These are phyloP conservation scores for Penicillium lagena DNA, from an alignment of 495 filamentous ascomycete genomes.

Conservation along the genomic window DNA sequence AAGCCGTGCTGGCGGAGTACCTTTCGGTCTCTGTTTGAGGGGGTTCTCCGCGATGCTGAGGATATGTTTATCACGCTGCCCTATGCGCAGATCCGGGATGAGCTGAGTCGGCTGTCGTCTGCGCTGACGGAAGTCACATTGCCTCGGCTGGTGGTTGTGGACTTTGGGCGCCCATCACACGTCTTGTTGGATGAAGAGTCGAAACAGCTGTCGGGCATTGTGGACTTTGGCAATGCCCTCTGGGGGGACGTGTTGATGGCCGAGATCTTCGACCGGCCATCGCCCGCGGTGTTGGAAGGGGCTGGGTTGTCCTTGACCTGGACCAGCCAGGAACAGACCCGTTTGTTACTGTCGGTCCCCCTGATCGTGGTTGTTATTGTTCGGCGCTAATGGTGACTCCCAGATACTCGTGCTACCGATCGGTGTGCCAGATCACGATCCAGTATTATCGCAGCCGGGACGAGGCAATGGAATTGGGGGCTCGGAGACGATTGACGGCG, in stretches of 20 bases:
- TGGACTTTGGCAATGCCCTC: constrained; percentile 39
- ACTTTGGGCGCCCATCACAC: constrained; percentile 48
- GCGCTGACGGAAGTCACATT: constrained; percentile 50
- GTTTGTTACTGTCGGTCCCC: constrained; percentile 29
- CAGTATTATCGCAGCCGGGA: constrained; percentile 37
- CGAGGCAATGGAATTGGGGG: constrained; percentile 30
- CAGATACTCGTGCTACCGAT: constrained; percentile 39
- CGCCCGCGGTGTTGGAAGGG: constrained; percentile 28
- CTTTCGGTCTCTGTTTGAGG: constrained; percentile 55
- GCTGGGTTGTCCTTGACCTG: constrained; percentile 23
- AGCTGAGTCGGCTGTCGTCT: constrained; percentile 37
- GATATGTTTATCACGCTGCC: constrained; percentile 63
- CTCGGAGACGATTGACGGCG: constrained; percentile 29
- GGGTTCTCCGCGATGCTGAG: constrained; percentile 60
- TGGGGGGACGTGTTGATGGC: constrained; percentile 47
- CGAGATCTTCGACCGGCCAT: constrained; percentile 34
- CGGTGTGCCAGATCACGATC: constrained; percentile 29
- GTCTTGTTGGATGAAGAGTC: constrained; percentile 50
- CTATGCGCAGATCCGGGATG: constrained; percentile 54
- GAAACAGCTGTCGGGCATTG: constrained; percentile 36
- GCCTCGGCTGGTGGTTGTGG: constrained; percentile 52
- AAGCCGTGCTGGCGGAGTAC: constrained; percentile 54
- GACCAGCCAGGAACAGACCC: constrained; percentile 17
- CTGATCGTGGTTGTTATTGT: not conserved
- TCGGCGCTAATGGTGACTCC: not conserved